phyloP scores from a whole-genome alignment of 768 basidiomycete species.

The Pleurotus tuber-regium region DNA sequence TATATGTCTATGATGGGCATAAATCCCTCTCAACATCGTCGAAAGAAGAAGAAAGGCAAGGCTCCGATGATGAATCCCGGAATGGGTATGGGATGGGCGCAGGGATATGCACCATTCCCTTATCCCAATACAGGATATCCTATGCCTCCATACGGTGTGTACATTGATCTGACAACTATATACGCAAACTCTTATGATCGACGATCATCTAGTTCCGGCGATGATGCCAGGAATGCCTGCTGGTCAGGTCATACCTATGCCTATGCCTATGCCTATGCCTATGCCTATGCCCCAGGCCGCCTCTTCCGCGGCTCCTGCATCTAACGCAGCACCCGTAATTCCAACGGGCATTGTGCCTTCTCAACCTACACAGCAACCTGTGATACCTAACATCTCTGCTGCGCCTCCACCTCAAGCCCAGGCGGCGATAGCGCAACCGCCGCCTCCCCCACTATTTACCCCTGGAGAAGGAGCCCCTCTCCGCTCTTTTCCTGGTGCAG shows the following conservation, averaged over 20 bases:
- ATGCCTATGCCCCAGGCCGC: slow-evolving; percentile 6
- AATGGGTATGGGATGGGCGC: slow-evolving; percentile 2
- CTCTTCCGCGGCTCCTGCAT: not conserved
- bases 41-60: slow-evolving; percentile 8
- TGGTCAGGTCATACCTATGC: too few relatives aligned
- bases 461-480: slow-evolving; percentile 2
- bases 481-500: slow-evolving; percentile 5
- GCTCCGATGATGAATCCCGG: not conserved
- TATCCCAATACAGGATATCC: slow-evolving; percentile 2
- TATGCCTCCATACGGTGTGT: slow-evolving; percentile 7
- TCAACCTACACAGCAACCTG: not conserved
- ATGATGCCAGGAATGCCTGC: slow-evolving; percentile 10
- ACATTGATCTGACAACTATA: not conserved
- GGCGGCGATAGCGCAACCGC: not conserved
- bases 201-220: not conserved
- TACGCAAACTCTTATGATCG: not conserved
- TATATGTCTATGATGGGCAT: not conserved
- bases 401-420: not conserved
- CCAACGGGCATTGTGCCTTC: not conserved
- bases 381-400: slow-evolving; percentile 1
- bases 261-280: slow-evolving; percentile 3
- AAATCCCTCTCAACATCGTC: not conserved
- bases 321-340: not conserved
- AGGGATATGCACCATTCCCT: slow-evolving; percentile 5
- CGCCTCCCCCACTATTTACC: slow-evolving; percentile 7